Conservation (phyloP, 1,284 basidiomycete species). For the Naganishia albida region DNA sequence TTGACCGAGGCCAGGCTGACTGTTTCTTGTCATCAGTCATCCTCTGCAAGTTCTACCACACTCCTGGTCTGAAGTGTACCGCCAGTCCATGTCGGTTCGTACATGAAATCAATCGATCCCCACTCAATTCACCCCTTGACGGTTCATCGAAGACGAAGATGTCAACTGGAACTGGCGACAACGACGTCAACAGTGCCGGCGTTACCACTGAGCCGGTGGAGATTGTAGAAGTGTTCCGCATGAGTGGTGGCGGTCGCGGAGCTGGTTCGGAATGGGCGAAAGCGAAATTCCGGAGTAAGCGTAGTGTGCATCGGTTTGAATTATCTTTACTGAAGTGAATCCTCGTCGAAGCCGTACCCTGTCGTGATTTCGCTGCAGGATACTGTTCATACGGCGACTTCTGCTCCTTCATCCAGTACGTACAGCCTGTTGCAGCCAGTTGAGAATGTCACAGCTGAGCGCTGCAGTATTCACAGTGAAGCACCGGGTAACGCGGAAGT, state of each 20-base stretch:
- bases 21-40: conserved; percentile 42
- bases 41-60: conserved; percentile 54
- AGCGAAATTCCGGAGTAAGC: conserved; percentile 48
- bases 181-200: conserved; percentile 32
- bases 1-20: not conserved
- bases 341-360: conserved; percentile 43
- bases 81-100: conserved; percentile 55
- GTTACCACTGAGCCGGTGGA: conserved; percentile 35
- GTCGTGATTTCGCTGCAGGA: conserved; percentile 48
- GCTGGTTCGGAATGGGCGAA: conserved; percentile 45
- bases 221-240: conserved; percentile 48
- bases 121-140: conserved; percentile 7
- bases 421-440: not conserved
- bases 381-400: conserved; percentile 51
- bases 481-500: not conserved
- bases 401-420: conserved; percentile 52
- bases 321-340: not conserved
- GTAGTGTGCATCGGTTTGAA: not conserved
- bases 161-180: not conserved
- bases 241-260: conserved; percentile 53
- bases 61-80: conserved; percentile 51
- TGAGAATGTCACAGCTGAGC: not conserved
- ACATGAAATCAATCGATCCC: conserved; percentile 41
- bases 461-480: not conserved
- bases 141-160: conserved; percentile 6